Evolutionary conservation across 495 filamentous ascomycete species (phyloP).

Genomic region (Hamigera avellanea): DNA sequence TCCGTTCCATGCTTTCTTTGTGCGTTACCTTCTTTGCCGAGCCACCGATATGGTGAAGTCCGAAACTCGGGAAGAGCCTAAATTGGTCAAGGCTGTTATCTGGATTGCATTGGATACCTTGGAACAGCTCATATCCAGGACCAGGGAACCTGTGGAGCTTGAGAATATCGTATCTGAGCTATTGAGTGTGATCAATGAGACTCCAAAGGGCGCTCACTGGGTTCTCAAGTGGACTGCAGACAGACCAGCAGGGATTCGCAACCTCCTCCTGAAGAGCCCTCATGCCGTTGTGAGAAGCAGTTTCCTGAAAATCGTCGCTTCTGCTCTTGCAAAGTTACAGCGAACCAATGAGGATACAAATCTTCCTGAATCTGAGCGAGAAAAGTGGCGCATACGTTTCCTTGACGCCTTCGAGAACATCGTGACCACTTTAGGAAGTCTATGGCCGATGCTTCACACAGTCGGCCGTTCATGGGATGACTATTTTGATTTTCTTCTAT

Average conservation of each 20-base stretch:
- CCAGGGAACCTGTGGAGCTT: conserved; percentile 58
- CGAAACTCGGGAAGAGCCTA: conserved; percentile 37
- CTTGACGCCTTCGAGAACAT: conserved; percentile 40
- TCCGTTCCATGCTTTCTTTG: conserved; percentile 56
- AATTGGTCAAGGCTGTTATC: conserved; percentile 48
- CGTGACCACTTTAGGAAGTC: conserved; percentile 36
- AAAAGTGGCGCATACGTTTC: conserved; percentile 19
- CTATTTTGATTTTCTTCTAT: conserved; percentile 58
- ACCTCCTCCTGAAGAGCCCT: conserved; percentile 55
- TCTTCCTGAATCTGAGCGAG: conserved; percentile 17
- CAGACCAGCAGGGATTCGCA: conserved; percentile 45
- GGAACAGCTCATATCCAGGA: conserved; percentile 64
- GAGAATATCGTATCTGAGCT: conserved; percentile 44
- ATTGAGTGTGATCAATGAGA: conserved; percentile 34
- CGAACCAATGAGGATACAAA: conserved; percentile 31
- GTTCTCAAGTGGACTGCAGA: conserved; percentile 53
- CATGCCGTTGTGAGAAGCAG: conserved; percentile 49
- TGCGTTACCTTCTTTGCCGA: conserved; percentile 43
- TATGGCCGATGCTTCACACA: conserved; percentile 44
- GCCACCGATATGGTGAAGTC: conserved; percentile 26
- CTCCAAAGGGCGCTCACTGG: conserved; percentile 17
- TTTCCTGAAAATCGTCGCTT: conserved; percentile 42
- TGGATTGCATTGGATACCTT: conserved; percentile 61
- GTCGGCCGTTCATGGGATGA: conserved; percentile 64
- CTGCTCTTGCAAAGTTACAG: conserved; percentile 34